Base-by-base conservation (phyloP, 2,329 filamentous ascomycete species). In the Cadophora sp. region DNA sequence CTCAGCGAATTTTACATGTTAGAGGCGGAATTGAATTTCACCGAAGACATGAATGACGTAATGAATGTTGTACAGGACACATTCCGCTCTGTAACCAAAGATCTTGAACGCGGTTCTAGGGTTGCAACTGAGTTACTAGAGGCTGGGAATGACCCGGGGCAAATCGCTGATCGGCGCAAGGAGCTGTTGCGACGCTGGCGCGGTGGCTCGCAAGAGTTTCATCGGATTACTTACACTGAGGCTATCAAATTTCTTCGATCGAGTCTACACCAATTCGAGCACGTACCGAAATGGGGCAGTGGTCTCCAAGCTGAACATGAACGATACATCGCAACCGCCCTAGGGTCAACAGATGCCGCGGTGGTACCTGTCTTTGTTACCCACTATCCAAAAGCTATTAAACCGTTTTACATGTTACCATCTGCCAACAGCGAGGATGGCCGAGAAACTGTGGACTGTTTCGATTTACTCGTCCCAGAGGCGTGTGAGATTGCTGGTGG, bases 1-100 rank as follows among this genome's bases (percentile, higher is more conserved):
- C 83, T 99, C 68, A 97, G 93, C 81, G 96, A 99, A 77, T 98
- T 99, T 76, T 98, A 98, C 81, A 98, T 99, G 96, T 86, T 99
- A 2, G 96, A 99, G 80, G 94, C 90, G 18, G 96, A 99, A 79
- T 83, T 94, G 77, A 90, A 89, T 74, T 97, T 97, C 77, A 86
- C 90, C 50, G 84, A 91, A 56, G 82, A 88, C 70, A 83, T 97
- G 71, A 81, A 85, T 36, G 82, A 85, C 30, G 83, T 99, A 73
- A 96, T 97, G 86, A 83, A 89, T 65, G 79, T 95, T n/a, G 86
- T 93, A 1, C 93, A 98, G 78, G 83, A 89, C 64, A 89, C 97
- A 85, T 82, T 97, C 60, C 87, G 87, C 50, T 81, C 83, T 67
- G 84, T 85, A 4, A 79, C 78, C 7, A 80, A 82, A 20, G 75